These are phyloP conservation scores for Buddleja alternifolia DNA, from an alignment of 257 asterid genomes.

Conservation along the genomic window DNA sequence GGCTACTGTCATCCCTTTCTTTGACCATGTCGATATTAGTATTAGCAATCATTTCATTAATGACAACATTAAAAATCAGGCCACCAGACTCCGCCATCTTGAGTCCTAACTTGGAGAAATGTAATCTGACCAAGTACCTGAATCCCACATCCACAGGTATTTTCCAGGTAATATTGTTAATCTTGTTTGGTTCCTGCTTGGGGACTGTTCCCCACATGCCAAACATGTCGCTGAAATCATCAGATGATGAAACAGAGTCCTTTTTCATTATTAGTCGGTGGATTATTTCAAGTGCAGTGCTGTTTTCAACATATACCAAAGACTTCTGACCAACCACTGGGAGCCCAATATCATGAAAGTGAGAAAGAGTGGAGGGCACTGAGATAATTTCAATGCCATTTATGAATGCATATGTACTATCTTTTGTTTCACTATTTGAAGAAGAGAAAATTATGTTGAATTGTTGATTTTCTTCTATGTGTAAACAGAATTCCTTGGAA, in stretches of 20 bases:
- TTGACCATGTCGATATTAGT: conserved; percentile 35
- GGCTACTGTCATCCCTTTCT: conserved; percentile 32
- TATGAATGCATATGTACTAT: conserved; percentile 35
- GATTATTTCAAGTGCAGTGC: conserved; percentile 49
- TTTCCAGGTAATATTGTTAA: conserved; percentile 40
- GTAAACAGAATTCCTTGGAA: conserved; percentile 30
- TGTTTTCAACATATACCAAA: conserved; percentile 34
- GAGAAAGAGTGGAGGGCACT: conserved; percentile 29
- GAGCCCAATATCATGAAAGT: conserved; percentile 13
- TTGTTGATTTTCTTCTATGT: conserved; percentile 15
- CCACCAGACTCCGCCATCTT: conserved; percentile 31
- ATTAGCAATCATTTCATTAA: conserved; percentile 41
- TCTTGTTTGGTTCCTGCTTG: conserved; percentile 24
- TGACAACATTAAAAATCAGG: conserved; percentile 36
- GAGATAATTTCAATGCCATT: conserved; percentile 40
- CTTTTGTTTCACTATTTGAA: conserved; percentile 20
- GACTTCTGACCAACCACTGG: no score
- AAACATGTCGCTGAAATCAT: conserved; percentile 35
- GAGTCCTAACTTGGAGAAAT: conserved; percentile 50
- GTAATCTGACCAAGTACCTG: conserved; percentile 52
- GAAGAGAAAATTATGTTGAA: conserved; percentile 30
- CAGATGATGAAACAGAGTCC: conserved; percentile 28
- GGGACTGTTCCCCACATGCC: conserved; percentile 35
- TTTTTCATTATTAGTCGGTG: conserved; percentile 37
- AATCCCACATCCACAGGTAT: conserved; percentile 56